Percentiles rank a stretch among this genome's conserved stretches.
These are phyloP conservation scores for Amanita jacksonii DNA, from an alignment of 768 basidiomycete genomes.

Conservation along the genomic window DNA sequence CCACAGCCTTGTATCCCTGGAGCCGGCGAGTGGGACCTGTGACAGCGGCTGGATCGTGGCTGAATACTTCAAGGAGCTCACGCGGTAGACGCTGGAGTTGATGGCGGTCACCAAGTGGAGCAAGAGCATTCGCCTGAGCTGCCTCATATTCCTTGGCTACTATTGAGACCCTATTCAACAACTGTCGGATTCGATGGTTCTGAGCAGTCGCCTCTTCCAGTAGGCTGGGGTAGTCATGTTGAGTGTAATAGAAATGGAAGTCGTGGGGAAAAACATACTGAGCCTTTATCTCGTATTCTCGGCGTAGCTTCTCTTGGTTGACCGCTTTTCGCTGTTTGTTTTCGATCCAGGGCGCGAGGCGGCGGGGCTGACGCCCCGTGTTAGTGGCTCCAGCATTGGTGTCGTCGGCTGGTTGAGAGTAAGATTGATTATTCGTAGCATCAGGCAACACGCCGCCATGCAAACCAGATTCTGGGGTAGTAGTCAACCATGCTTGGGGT, in stretches of 20 bases:
- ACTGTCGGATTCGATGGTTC: constrained; percentile 60
- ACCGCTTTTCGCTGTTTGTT: constrained; percentile 2
- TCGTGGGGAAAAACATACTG: constrained; percentile 38
- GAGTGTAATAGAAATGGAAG: constrained; percentile 6
- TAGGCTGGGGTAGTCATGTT: constrained; percentile 29
- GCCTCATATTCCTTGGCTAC: constrained; percentile 59
- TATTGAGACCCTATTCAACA: constrained; percentile 55
- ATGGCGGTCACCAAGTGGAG: constrained; percentile 37
- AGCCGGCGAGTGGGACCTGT: constrained; percentile 53
- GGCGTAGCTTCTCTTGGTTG: constrained; percentile 23
- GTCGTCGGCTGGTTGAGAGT: too few species aligned
- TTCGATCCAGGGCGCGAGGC: constrained; percentile 6
- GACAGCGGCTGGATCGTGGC: constrained; percentile 71
- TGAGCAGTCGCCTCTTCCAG: constrained; percentile 49
- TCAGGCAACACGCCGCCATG: neutral
- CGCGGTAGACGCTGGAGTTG: constrained; percentile 35
- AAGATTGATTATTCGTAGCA: neutral
- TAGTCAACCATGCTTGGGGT: constrained; percentile 6
- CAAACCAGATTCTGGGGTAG: constrained; percentile 5
- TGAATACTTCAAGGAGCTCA: constrained; percentile 65
- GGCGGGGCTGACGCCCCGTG: too few species aligned
- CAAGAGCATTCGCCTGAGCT: constrained; percentile 42
- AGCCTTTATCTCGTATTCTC: constrained; percentile 51
- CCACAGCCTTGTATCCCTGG: constrained; percentile 63
- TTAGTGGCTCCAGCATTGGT: neutral